Evolutionary conservation across 805 yeast species (phyloP), one percentile per base, ranked within the genome.

Genomic region (Brettanomyces naardenensis): DNA sequence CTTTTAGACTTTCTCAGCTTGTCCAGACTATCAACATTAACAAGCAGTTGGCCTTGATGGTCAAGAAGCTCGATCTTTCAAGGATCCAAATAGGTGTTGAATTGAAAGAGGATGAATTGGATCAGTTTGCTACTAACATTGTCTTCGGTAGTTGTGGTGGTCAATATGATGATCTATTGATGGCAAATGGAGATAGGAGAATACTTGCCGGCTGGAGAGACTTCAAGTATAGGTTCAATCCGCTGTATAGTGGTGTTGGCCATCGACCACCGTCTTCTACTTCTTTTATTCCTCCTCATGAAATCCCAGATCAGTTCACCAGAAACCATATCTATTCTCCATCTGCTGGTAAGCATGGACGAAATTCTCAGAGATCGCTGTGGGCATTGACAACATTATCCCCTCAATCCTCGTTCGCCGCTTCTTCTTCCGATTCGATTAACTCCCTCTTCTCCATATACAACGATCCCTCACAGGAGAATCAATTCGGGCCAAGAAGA

Each of bases 171-270:
- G 45, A 42, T 7, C 14, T 18, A 7, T 13, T 43, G 13, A 20
- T 43, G n/a, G 28, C 22, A 20, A 37, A 38, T 26, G 44, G 43
- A 18, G 44, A 49, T 10, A 40, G 44, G 15, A 43, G 45, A 30
- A 71, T 78, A 2, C 59, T 72, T 36, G 95, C 95, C 0, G 81
- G 90, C 7, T 87, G 96, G 96, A 69, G 95, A 53, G 95, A 87
- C 56, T 87, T 95, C 95, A 81, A 85, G 51, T 80, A 71, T 50
- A 70, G 85, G 44, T 73, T 71, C 36, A 88, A 81, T 57, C 85
- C 90, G 1, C 55, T 83, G 26, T 80, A 80, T 51, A 58, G 61
- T 1, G 36, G 37, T 36, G 15, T 36, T 3, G 33, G 38, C n/a
- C 19, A 29, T 14, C 33, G 28, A 6, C n/a, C 17, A 14, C n/a